Conservation (phyloP, 331 rosid species). For the Quercus lobata region DNA sequence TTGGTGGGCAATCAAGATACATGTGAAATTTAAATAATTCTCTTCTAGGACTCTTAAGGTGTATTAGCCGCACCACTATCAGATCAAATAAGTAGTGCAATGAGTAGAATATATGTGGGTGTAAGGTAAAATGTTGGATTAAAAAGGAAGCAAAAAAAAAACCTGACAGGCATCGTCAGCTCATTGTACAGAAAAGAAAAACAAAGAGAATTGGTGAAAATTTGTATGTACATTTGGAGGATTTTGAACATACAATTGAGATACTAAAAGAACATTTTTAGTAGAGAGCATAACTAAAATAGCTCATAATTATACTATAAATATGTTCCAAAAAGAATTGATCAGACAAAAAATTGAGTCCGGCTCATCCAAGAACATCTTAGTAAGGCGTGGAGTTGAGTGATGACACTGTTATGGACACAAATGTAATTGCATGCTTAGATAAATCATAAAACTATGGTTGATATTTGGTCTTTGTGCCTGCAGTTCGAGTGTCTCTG, state of each 20-base stretch:
- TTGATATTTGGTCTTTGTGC: not conserved
- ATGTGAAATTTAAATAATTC: not conserved
- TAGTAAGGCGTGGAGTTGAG: not conserved
- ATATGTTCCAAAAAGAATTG: not conserved
- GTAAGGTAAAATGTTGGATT: not conserved
- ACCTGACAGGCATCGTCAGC: not conserved
- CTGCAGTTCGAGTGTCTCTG: not conserved
- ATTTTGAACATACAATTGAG: not conserved
- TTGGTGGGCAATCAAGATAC: not conserved
- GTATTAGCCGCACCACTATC: not conserved
- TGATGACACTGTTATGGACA: not conserved
- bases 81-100: not conserved
- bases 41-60: not conserved
- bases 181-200: not conserved
- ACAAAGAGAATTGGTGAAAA: not conserved
- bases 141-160: no score
- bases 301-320: not conserved
- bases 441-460: not conserved
- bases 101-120: not conserved
- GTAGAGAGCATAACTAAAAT: not conserved
- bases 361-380: not conserved
- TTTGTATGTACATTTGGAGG: not conserved
- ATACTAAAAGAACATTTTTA: not conserved
- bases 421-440: not conserved
- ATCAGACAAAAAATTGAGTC: not conserved